Conservation (phyloP, 306 rosid species). For the Senna siamea region DNA sequence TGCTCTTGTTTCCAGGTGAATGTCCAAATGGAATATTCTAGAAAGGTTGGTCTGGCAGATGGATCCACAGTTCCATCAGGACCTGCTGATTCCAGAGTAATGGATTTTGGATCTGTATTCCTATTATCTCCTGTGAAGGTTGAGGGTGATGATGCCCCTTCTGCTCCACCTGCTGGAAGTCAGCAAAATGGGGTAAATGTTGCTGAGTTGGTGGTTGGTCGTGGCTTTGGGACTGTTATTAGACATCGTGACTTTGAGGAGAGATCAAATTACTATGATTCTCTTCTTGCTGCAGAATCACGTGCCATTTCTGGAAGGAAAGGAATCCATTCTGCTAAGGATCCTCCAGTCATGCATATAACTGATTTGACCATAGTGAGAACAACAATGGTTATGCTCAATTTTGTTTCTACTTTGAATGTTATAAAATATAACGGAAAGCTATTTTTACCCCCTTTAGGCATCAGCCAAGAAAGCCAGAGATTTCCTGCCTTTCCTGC, state of each 20-base stretch:
- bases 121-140: constrained; percentile 59
- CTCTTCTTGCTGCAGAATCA: constrained; percentile 93
- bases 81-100: constrained; percentile 75
- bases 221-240: constrained; percentile 94
- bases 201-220: constrained; percentile 73
- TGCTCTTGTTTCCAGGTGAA: constrained; percentile 64
- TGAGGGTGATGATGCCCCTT: constrained; percentile 68
- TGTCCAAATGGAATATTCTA: constrained; percentile 96
- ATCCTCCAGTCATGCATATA: constrained; percentile 95
- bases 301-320: constrained; percentile 82
- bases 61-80: constrained; percentile 61
- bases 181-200: constrained; percentile 74
- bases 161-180: constrained; percentile 56
- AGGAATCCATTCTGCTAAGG: constrained; percentile 93
- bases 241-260: constrained; percentile 98
- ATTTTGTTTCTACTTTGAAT: constrained; percentile 30
- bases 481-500: constrained; percentile 93
- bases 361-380: constrained; percentile 86
- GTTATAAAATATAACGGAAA: not conserved
- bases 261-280: constrained; percentile 90
- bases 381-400: constrained; percentile 12
- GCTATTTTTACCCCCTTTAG: constrained; percentile 47
- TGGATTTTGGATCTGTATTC: constrained; percentile 98
- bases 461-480: constrained; percentile 85
- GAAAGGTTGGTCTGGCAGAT: constrained; percentile 67